Conservation (phyloP, 768 basidiomycete genomes). For the Naematelia aurantialba region DNA sequence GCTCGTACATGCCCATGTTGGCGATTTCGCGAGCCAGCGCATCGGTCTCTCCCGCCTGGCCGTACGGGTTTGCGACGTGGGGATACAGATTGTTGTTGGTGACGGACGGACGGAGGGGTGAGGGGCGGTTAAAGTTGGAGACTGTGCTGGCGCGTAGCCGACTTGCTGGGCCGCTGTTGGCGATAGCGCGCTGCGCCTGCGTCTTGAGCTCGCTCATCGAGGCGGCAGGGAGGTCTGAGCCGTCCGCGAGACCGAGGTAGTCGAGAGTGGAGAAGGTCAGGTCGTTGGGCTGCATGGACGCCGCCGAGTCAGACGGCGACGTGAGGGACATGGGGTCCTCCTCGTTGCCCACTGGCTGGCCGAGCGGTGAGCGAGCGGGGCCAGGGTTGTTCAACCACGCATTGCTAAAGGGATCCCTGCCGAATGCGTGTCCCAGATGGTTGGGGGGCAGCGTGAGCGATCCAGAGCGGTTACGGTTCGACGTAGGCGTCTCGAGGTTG, state of each 20-base stretch:
- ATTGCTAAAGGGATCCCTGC: constrained; percentile 76
- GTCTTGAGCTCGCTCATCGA: constrained; percentile 83
- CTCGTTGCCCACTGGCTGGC: constrained; percentile 54
- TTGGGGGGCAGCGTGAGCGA: constrained; percentile 81
- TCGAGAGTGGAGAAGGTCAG: constrained; percentile 92
- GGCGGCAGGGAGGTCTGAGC: constrained; percentile 56
- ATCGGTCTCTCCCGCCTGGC: constrained; percentile 12
- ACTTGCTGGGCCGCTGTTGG: constrained; percentile 70
- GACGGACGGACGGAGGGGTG: constrained; percentile 49
- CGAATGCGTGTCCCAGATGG: constrained; percentile 73
- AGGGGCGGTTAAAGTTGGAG: constrained; percentile 76
- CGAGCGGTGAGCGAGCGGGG: constrained; percentile 54
- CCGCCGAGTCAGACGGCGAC: constrained; percentile 56
- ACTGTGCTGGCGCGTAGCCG: constrained; percentile 85
- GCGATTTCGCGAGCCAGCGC: constrained; percentile 27
- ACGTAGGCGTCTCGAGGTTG: constrained; percentile 30
- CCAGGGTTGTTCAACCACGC: constrained; percentile 64
- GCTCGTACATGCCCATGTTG: constrained; percentile 34
- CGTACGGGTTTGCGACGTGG: constrained; percentile 1
- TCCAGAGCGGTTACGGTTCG: constrained; percentile 81
- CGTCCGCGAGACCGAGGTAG: constrained; percentile 89
- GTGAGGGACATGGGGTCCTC: constrained; percentile 78
- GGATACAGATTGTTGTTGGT: constrained; percentile 33
- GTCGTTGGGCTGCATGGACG: constrained; percentile 56
- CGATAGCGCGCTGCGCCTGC: constrained; percentile 85